Conservation (phyloP, 2,329 filamentous ascomycete species). For the Chalaropsis ovoidea region DNA sequence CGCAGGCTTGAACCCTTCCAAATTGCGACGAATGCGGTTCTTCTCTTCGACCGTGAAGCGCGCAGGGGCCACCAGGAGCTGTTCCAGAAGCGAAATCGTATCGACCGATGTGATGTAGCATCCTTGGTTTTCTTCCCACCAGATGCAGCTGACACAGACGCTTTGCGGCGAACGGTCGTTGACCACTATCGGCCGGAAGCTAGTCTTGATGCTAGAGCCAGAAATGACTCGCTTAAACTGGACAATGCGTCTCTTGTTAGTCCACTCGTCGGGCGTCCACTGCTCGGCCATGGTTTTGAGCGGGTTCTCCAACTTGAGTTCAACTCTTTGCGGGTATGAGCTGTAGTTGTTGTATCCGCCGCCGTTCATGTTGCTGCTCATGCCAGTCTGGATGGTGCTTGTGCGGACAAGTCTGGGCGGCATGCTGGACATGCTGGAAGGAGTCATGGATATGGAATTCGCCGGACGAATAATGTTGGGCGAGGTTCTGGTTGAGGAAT, state of each 20-base stretch:
- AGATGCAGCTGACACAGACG: constrained; percentile 95
- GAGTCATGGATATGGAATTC: constrained; percentile 37
- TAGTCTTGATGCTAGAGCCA: constrained; percentile 70
- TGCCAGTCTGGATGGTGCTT: constrained; percentile 41
- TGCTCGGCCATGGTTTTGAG: constrained; percentile 71
- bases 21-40: constrained; percentile 89
- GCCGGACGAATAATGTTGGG: constrained; percentile 30
- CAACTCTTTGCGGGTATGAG: constrained; percentile 62
- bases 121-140: constrained; percentile 83
- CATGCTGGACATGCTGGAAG: constrained; percentile 41
- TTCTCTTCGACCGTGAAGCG: constrained; percentile 96
- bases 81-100: constrained; percentile 88
- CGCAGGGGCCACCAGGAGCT: constrained; percentile 62
- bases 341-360: constrained; percentile 63
- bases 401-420: constrained; percentile 47
- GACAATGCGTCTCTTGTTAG: constrained; percentile 71
- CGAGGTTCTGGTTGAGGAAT: constrained; percentile 33
- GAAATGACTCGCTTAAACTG: constrained; percentile 75
- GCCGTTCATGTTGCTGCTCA: constrained; percentile 32
- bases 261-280: constrained; percentile 75
- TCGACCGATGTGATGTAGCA: constrained; percentile 95
- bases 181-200: constrained; percentile 66
- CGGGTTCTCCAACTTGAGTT: constrained; percentile 75
- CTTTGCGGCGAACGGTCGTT: constrained; percentile 73
- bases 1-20: constrained; percentile 84